Base-by-base conservation (phyloP, 805 yeast genomes). In the Yamadazyma laniorum region DNA sequence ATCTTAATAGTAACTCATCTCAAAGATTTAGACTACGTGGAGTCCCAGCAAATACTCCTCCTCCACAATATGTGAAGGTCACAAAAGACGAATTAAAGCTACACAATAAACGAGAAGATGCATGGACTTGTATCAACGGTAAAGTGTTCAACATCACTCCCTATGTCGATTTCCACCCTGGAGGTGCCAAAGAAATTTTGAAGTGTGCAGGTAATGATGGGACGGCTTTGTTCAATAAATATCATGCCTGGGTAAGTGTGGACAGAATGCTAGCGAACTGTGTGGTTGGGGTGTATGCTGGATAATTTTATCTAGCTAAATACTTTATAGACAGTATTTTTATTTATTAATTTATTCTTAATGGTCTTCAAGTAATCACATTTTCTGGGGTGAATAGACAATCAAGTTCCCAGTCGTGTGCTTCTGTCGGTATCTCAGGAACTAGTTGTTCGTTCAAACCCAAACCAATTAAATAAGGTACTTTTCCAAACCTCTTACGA, bases 111-210 rank as follows among this genome's bases (percentile, higher is more conserved):
- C 45, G 43, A n/a, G 74, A 74, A 0, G 95, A 93, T 54, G 85
- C 85, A 42, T 91, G 98, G 98, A 83, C 93, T 3, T 78, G 78
- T 23, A 71, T 91, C 6, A 78, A 77, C 30, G 86, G 89, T 3
- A 83, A 78, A 51, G 95, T 91, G 2, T 91, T 85, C 65, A 87
- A 90, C 53, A 68, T 91, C n/a, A 80, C 96, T 0, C 80, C 84
- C 9, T 91, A 93, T 58, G 55, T 93, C 25, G 67, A 76, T 38
- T 93, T 80, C 58, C 99, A 91, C 50, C 99, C 99, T 0, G 99
- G 99, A 25, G 99, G 99, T 2, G 79, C 70, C 3, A 79, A 77
- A 5, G 86, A 88, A 52, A 63, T 91, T 29, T 67, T 86, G 77
- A 74, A 78, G 35, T 77, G 84, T 51, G 93, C 95, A 1, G 96